phyloP scores from a whole-genome alignment of 768 basidiomycete species.

The Clathrus columnatus region DNA sequence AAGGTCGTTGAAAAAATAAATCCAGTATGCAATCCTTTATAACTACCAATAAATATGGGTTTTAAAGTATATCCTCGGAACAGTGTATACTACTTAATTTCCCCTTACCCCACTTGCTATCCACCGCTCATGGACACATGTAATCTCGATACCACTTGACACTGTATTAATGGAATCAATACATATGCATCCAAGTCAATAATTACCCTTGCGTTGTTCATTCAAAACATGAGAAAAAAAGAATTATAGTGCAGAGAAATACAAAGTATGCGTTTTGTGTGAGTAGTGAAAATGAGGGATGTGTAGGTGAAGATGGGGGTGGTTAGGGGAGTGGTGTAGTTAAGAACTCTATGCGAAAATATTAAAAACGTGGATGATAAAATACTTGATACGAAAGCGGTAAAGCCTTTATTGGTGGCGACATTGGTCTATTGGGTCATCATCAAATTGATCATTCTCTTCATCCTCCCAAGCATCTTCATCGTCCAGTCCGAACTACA shows the following conservation, averaged over 20 bases:
- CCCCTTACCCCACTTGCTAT: neutral
- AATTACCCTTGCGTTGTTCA: neutral
- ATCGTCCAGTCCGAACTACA: constrained; percentile 60
- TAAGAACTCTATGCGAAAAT: neutral
- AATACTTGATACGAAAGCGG: neutral
- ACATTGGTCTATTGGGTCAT: constrained; percentile 21
- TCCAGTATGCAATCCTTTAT: too few species aligned
- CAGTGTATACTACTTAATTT: neutral
- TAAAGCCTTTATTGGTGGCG: constrained; percentile 3
- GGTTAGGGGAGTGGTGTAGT: neutral
- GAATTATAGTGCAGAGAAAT: neutral
- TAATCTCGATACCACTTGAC: neutral
- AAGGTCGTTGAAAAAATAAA: neutral
- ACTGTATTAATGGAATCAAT: neutral
- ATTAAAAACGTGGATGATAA: neutral
- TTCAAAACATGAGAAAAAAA: neutral
- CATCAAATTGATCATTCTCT: constrained; percentile 61
- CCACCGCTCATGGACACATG: neutral
- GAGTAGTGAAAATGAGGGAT: neutral
- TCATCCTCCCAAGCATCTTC: constrained; percentile 62
- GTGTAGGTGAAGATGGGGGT: neutral
- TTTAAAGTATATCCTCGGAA: too few species aligned
- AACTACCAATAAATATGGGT: too few species aligned
- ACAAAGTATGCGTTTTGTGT: neutral
- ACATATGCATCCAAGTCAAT: neutral